Conservation (phyloP, 148 eudicot species). For the Dianthus caryophyllus region DNA sequence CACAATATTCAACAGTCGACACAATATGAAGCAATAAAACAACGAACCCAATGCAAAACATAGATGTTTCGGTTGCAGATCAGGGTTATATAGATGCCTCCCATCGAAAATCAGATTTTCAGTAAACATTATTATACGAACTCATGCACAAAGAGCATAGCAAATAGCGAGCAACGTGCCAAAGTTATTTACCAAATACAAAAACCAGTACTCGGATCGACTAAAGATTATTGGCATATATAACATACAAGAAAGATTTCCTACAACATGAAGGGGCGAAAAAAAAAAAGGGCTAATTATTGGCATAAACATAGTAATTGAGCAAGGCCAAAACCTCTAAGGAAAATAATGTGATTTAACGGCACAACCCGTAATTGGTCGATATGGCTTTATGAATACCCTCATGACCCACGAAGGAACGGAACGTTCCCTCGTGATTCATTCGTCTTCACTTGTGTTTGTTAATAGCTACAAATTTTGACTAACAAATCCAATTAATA, state of each 20-base stretch:
- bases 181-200: background rate
- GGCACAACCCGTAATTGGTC: slow-evolving; percentile 4
- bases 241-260: slow-evolving; percentile 13
- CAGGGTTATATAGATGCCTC: background rate
- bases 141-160: background rate
- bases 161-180: background rate
- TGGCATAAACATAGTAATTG: slow-evolving; percentile 18
- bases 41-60: no score
- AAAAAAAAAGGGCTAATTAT: slow-evolving; percentile 22
- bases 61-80: background rate
- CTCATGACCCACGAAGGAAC: slow-evolving; percentile 21
- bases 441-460: slow-evolving; percentile 3
- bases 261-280: slow-evolving; percentile 24
- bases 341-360: slow-evolving; percentile 11
- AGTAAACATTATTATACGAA: background rate
- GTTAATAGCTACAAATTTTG: slow-evolving; percentile 1
- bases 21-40: no score
- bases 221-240: slow-evolving; percentile 15
- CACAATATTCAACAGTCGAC: no score
- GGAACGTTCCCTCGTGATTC: slow-evolving; percentile 21
- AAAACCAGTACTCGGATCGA: background rate
- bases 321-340: slow-evolving; percentile 7
- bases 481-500: slow-evolving; percentile 26
- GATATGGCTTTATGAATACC: background rate
- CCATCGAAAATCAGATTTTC: no score